Evolutionary conservation across 2,329 filamentous ascomycete genomes (phyloP), one percentile per base, ranked within the genome.

Genomic region (Mollisiaceae sp.): DNA sequence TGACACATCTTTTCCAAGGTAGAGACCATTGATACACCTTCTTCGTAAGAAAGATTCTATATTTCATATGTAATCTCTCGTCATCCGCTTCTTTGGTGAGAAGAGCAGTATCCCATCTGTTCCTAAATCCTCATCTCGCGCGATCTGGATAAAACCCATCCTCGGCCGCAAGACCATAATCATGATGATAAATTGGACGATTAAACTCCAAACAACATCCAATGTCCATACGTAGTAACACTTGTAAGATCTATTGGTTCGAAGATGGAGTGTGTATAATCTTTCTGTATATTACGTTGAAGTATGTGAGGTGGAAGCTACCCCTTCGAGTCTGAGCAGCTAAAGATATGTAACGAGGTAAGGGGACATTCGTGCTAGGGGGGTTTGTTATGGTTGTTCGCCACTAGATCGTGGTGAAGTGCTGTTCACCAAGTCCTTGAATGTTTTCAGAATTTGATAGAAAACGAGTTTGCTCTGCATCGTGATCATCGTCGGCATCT

Each of bases 21-120:
- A 54, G 12, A 54, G 32, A 32, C 50, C 50, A 54, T 15, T 54
- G 50, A 54, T 54, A 54, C 50, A 8, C 14, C 24, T 54, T 54
- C 50, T 54, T 54, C 50, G 50, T 54, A 3, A 54, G 27, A 15
- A 24, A 18, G 14, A 54, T 54, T n/a, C 50, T 54, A n/a, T 27
- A 54, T 27, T 54, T 54, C 50, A 54, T 54, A 35, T 54, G 50
- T 2, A 32, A 4, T 32, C 50, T 54, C 50, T 35, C 27, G 32
- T 54, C 50, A 18, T 54, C 50, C 5, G 8, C 14, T 32, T 27
- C 50, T 35, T 54, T 12, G 50, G 22, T 35, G 50, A 54, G 50
- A 54, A 54, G 12, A 54, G 9, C 11, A 24, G 50, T 35, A 35
- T 54, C 3, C 50, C 50, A 35, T 54, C 50, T 54, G 50, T 18